phyloP scores from a whole-genome alignment of 208 protist species.

The Leishmania amazonensis region DNA sequence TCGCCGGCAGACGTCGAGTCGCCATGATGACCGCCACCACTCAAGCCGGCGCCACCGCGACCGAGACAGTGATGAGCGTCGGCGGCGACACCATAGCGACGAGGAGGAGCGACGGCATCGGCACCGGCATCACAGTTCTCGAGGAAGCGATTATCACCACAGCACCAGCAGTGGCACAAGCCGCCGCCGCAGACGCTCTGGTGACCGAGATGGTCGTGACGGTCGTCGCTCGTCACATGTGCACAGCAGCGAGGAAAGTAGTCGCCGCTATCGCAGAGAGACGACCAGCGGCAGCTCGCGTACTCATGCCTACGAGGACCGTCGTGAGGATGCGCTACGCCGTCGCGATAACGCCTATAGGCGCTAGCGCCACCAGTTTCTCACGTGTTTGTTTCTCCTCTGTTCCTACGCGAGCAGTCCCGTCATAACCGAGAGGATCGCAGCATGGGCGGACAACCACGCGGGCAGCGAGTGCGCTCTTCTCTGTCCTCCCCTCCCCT shows the following conservation, averaged over 20 bases:
- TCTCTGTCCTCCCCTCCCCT: too few relatives aligned
- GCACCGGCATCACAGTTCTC: slow-evolving; percentile 8
- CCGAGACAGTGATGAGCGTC: slow-evolving; percentile 24
- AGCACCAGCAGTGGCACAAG: slow-evolving; percentile 9
- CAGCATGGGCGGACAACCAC: too few relatives aligned
- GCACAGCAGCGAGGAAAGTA: slow-evolving; percentile 17
- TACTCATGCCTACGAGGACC: slow-evolving; percentile 46
- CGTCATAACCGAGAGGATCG: background rate
- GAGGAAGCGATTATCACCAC: slow-evolving; percentile 4
- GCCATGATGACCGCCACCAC: slow-evolving; percentile 15
- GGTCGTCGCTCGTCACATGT: slow-evolving; percentile 4
- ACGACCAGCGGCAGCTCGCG: slow-evolving; percentile 2
- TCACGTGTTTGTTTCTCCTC: background rate
- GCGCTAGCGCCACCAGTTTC: background rate
- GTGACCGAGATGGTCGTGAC: slow-evolving; percentile 12
- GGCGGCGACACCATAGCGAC: slow-evolving; percentile 22
- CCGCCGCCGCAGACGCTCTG: slow-evolving; percentile 19
- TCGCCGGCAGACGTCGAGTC: slow-evolving; percentile 14
- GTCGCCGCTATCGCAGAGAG: slow-evolving; percentile 20
- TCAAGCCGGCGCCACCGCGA: slow-evolving; percentile 30
- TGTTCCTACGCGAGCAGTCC: background rate
- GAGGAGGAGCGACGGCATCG: slow-evolving; percentile 8
- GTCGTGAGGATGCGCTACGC: slow-evolving; percentile 56
- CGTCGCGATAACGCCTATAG: slow-evolving; percentile 22
- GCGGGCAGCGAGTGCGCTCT: too few relatives aligned